Evolutionary conservation across 352 stramenopile genomes (phyloP), one percentile per base, ranked within the genome.

Genomic region (Pythium volutum): DNA sequence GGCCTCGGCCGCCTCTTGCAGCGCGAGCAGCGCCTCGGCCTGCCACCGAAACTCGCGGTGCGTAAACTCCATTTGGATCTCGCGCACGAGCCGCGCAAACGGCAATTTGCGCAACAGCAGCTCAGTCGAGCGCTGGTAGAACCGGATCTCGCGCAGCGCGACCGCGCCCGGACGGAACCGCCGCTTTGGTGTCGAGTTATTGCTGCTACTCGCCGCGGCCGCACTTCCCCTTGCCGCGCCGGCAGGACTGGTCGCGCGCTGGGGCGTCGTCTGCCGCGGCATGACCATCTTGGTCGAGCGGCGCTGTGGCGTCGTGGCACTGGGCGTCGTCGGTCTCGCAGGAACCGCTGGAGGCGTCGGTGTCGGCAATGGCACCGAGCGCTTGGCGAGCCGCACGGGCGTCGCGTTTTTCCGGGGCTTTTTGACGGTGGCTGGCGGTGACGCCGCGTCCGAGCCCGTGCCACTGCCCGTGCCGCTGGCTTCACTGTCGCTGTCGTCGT

Each of bases 61-160:
- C 42, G 82, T 88, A 52, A 95, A 96, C 53, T 91, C 76, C 57
- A 86, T 82, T 76, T 98, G 89, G 67, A 98, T 93, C 71, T 98
- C 93, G 15, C 92, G 81, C 43, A 98, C 96, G 15, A 99, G 77
- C 20, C 97, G 80, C 16, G 96, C 95, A 71, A 99, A 99, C 27
- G 97, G 97, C 38, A 99, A 76, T 70, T 97, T 97, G 20, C 97
- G 90, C 51, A 99, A 67, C 46, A 99, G 74, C 52, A 99, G 77
- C 58, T 98, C 94, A 0, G 97, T 99, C 49, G 81, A 96, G 25
- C 81, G 84, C 79, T 99, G 97, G 70, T 98, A 96, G 49, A 89
- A 74, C 12, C 97, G 83, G 68, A 99, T 99, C 83, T 99, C 97
- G 52, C 89, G 81, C 15, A 99, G 77, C 6, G 95, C 96, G 15